Evolutionary conservation across 2,329 filamentous ascomycete species (phyloP).

Genomic region (Fusarium zealandicum): DNA sequence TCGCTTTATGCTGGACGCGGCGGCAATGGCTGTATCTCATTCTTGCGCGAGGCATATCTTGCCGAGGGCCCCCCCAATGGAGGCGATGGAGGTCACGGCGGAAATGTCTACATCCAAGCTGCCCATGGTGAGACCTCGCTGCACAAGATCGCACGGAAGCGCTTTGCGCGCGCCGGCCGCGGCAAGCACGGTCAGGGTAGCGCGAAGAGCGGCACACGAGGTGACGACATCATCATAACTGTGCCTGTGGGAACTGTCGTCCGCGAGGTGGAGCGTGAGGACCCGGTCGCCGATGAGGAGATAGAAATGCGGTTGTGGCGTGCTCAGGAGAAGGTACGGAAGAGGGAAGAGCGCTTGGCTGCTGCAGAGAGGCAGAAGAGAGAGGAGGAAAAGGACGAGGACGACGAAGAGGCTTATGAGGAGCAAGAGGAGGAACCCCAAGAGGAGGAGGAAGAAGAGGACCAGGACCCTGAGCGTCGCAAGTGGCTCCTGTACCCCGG

Average conservation of each 20-base stretch:
- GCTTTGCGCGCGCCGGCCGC: slow-evolving; percentile 75
- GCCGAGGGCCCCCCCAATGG: slow-evolving; percentile 91
- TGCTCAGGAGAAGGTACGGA: slow-evolving; percentile 45
- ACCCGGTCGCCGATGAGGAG: slow-evolving; percentile 75
- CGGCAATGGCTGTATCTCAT: slow-evolving; percentile 93
- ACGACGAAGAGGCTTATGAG: slow-evolving; percentile 25
- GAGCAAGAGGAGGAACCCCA: slow-evolving; percentile 27
- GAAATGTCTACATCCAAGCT: slow-evolving; percentile 93
- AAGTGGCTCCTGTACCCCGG: slow-evolving; percentile 91
- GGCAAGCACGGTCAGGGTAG: slow-evolving; percentile 83
- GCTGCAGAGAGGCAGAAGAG: slow-evolving; percentile 45
- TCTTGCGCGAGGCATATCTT: slow-evolving; percentile 89
- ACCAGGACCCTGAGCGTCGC: slow-evolving; percentile 61
- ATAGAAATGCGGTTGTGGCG: slow-evolving; percentile 46
- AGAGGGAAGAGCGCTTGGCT: slow-evolving; percentile 43
- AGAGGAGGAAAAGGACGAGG: slow-evolving; percentile 27
- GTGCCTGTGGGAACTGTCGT: slow-evolving; percentile 94
- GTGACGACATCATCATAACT: slow-evolving; percentile 85
- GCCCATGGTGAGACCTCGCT: slow-evolving; percentile 89
- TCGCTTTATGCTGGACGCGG: slow-evolving; percentile 81
- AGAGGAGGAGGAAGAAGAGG: slow-evolving; percentile 51
- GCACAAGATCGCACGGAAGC: slow-evolving; percentile 84
- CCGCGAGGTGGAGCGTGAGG: slow-evolving; percentile 78
- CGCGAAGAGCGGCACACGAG: slow-evolving; percentile 75
- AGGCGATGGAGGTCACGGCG: slow-evolving; percentile 90